Evolutionary conservation across 148 eudicot species (phyloP).

Genomic region (Rhododendron ferrugineum): DNA sequence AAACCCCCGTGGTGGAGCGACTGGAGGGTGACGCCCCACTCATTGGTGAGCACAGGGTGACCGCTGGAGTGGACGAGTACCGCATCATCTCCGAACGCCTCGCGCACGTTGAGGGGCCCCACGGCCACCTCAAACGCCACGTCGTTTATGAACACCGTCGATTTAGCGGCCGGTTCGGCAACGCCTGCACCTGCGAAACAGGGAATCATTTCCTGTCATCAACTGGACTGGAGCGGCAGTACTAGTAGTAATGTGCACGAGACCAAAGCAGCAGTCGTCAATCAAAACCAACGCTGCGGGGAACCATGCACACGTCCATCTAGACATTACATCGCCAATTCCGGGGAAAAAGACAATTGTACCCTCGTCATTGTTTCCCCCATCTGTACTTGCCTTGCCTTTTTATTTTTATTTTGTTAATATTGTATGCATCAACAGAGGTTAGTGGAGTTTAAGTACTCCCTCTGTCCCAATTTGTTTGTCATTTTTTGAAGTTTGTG

Average conservation of each 20-base stretch:
- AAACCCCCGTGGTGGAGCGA: slow-evolving; percentile 74
- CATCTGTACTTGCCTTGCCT: too few species aligned
- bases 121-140: slow-evolving; percentile 59
- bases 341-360: slow-evolving; percentile 22
- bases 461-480: too few species aligned
- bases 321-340: slow-evolving; percentile 12
- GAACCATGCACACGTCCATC: slow-evolving; percentile 71
- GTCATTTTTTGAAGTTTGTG: too few species aligned
- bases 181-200: slow-evolving; percentile 31
- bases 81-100: slow-evolving; percentile 75
- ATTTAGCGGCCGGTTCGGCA: slow-evolving; percentile 35
- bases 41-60: slow-evolving; percentile 61
- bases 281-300: neutral
- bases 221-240: too few species aligned
- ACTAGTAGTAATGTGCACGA: neutral
- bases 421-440: too few species aligned
- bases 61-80: slow-evolving; percentile 61
- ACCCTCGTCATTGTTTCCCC: slow-evolving; percentile 11
- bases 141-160: slow-evolving; percentile 75
- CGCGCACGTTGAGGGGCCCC: slow-evolving; percentile 61
- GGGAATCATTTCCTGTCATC: neutral
- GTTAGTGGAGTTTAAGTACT: too few species aligned
- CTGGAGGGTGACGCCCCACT: slow-evolving; percentile 77
- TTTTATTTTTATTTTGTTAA: too few species aligned
- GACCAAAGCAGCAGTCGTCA: slow-evolving; percentile 42